phyloP scores from a whole-genome alignment of 1,139 yeast species.

The Hansenula sp. region DNA sequence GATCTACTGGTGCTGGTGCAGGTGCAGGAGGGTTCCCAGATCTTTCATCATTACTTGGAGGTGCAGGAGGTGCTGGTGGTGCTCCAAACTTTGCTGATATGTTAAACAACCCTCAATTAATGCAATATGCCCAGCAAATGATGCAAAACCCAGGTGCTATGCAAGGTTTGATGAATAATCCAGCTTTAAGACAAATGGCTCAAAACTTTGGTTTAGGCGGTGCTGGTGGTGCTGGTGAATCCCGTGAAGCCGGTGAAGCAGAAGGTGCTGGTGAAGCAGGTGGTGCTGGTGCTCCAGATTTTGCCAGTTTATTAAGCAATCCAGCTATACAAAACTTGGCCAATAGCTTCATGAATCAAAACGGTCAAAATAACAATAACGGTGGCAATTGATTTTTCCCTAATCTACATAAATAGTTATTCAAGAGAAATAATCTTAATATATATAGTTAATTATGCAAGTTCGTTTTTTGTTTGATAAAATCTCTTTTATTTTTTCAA shows the following conservation, averaged over 20 bases:
- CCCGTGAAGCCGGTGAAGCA: slow-evolving; percentile 12
- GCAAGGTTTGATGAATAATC: slow-evolving; percentile 75
- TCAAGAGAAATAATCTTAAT: too few species aligned
- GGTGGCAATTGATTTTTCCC: slow-evolving; percentile 4
- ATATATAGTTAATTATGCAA: too few species aligned
- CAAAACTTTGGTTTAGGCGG: slow-evolving; percentile 60
- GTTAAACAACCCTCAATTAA: slow-evolving; percentile 85
- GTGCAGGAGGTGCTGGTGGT: slow-evolving; percentile 59
- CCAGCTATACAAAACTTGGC: slow-evolving; percentile 75
- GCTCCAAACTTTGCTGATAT: slow-evolving; percentile 52
- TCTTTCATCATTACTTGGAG: slow-evolving; percentile 58
- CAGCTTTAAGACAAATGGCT: slow-evolving; percentile 77
- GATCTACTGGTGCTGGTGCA: slow-evolving; percentile 24
- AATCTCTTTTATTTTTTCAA: neutral
- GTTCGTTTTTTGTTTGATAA: neutral
- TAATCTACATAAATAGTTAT: neutral
- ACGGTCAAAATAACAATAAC: slow-evolving; percentile 7
- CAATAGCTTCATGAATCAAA: slow-evolving; percentile 40
- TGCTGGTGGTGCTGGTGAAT: slow-evolving; percentile 10
- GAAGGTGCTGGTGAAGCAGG: slow-evolving; percentile 15
- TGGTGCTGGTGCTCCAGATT: slow-evolving; percentile 45
- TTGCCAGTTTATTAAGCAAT: slow-evolving; percentile 73
- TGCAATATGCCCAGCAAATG: slow-evolving; percentile 92
- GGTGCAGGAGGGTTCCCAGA: slow-evolving; percentile 69
- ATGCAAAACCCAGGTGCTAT: slow-evolving; percentile 87